phyloP scores from a whole-genome alignment of 1,139 yeast species.

The Ogataea hybrid region DNA sequence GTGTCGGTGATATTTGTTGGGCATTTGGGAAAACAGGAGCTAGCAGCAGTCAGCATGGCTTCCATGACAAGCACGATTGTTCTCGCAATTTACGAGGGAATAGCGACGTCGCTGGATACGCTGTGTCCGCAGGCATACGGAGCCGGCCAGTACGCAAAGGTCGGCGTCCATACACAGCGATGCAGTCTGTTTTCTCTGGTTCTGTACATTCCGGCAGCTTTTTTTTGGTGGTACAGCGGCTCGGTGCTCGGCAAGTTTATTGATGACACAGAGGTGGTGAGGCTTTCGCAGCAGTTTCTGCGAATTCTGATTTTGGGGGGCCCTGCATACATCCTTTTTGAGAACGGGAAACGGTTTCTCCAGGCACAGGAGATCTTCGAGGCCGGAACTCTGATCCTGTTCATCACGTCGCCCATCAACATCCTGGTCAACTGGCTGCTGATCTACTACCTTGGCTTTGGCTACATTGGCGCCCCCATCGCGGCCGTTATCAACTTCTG shows the following conservation, averaged over 20 bases:
- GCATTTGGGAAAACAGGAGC: slow-evolving; percentile 65
- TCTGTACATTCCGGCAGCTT: slow-evolving; percentile 58
- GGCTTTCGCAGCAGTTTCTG: slow-evolving; percentile 62
- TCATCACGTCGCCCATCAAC: too few relatives aligned
- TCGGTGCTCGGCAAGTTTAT: slow-evolving; percentile 50
- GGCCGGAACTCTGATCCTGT: too few relatives aligned
- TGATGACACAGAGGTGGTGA: slow-evolving; percentile 58
- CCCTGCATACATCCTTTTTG: slow-evolving; percentile 84
- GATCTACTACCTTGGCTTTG: too few relatives aligned
- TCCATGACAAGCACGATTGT: slow-evolving; percentile 87
- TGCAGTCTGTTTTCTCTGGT: slow-evolving; percentile 56
- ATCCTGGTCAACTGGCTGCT: too few relatives aligned
- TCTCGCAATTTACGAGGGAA: slow-evolving; percentile 82
- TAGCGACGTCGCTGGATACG: slow-evolving; percentile 84
- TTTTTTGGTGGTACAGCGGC: slow-evolving; percentile 68
- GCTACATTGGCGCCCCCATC: too few relatives aligned
- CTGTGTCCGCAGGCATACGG: slow-evolving; percentile 85
- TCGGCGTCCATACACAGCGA: slow-evolving; percentile 63
- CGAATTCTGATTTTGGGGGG: slow-evolving; percentile 70
- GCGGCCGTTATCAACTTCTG: too few relatives aligned
- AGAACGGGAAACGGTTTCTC: too few relatives aligned
- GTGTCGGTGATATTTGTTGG: slow-evolving; percentile 73
- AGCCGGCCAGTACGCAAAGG: slow-evolving; percentile 59
- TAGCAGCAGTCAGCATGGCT: slow-evolving; percentile 82
- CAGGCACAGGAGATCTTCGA: too few relatives aligned